These are phyloP conservation scores for Lodderomyces parapsilosis DNA, from an alignment of 1,139 yeast genomes.

Conservation along the genomic window DNA sequence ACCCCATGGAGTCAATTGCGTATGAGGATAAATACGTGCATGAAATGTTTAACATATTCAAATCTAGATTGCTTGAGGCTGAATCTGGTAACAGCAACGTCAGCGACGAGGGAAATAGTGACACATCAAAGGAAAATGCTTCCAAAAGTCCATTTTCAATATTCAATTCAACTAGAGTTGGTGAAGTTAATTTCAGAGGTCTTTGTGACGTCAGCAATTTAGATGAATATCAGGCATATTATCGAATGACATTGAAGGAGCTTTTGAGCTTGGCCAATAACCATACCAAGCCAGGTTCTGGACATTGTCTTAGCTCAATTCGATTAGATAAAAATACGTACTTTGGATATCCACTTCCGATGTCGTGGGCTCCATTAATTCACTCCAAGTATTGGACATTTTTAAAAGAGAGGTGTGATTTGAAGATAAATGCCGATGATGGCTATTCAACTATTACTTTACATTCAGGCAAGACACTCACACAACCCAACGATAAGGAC, in stretches of 20 bases:
- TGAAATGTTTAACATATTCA: slow-evolving; percentile 35
- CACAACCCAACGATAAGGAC: background rate
- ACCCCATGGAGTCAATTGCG: slow-evolving; percentile 27
- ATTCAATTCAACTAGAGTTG: slow-evolving; percentile 19
- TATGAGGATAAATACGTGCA: slow-evolving; percentile 27
- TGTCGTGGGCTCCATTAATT: slow-evolving; percentile 41
- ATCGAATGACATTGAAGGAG: slow-evolving; percentile 26
- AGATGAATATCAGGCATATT: slow-evolving; percentile 21
- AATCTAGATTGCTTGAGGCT: slow-evolving; percentile 24
- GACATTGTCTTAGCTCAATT: slow-evolving; percentile 27
- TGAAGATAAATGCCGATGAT: slow-evolving; percentile 23
- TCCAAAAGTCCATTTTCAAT: slow-evolving; percentile 12
- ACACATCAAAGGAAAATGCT: background rate
- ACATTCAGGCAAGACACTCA: background rate
- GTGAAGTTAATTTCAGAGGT: slow-evolving; percentile 21
- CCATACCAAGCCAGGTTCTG: slow-evolving; percentile 19
- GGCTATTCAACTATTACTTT: slow-evolving; percentile 31
- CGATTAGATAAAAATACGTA: slow-evolving; percentile 22
- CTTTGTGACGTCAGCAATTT: slow-evolving; percentile 13
- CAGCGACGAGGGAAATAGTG: slow-evolving; percentile 3
- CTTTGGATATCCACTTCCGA: slow-evolving; percentile 37
- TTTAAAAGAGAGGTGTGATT: slow-evolving; percentile 22
- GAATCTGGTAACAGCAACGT: too few relatives aligned
- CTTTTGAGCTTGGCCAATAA: slow-evolving; percentile 23
- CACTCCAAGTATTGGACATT: slow-evolving; percentile 23